Conservation (phyloP, 805 yeast species). For the Ogataea pini region DNA sequence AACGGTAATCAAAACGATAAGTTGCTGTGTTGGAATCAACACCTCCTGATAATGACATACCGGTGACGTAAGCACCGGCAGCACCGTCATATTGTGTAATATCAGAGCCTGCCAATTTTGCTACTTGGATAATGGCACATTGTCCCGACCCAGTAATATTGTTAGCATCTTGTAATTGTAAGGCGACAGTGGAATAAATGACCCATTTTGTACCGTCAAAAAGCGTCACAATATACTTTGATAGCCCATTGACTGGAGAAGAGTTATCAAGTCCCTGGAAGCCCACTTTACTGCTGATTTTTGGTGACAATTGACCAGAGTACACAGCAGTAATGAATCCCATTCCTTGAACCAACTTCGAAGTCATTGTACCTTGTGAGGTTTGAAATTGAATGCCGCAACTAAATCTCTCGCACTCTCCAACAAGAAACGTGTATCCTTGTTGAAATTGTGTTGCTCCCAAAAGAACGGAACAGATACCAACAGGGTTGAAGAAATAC, state of each 20-base stretch:
- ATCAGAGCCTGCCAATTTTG: conserved; percentile 42
- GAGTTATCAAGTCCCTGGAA: conserved; percentile 48
- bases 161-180: conserved; percentile 29
- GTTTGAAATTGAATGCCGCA: conserved; percentile 36
- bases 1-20: conserved; percentile 44
- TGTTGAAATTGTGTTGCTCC: conserved; percentile 45
- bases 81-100: conserved; percentile 53
- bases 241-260: conserved; percentile 41
- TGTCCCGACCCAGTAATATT: conserved; percentile 38
- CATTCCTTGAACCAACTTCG: conserved; percentile 76
- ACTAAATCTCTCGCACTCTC: conserved; percentile 36
- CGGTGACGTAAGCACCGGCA: conserved; percentile 67
- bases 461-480: conserved; percentile 60
- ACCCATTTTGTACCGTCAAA: conserved; percentile 64
- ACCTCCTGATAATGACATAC: conserved; percentile 43
- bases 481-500: conserved; percentile 69
- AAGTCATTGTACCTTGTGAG: conserved; percentile 32
- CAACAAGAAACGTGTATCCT: conserved; percentile 27
- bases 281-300: conserved; percentile 64
- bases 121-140: conserved; percentile 50
- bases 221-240: conserved; percentile 56
- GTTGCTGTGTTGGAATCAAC: conserved; percentile 35
- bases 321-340: conserved; percentile 72
- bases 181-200: conserved; percentile 43
- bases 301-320: conserved; percentile 54